Percentiles rank a stretch among this genome's conserved stretches.
phyloP scores from a whole-genome alignment of 805 yeast genomes.

The Danielia oregonensis region DNA sequence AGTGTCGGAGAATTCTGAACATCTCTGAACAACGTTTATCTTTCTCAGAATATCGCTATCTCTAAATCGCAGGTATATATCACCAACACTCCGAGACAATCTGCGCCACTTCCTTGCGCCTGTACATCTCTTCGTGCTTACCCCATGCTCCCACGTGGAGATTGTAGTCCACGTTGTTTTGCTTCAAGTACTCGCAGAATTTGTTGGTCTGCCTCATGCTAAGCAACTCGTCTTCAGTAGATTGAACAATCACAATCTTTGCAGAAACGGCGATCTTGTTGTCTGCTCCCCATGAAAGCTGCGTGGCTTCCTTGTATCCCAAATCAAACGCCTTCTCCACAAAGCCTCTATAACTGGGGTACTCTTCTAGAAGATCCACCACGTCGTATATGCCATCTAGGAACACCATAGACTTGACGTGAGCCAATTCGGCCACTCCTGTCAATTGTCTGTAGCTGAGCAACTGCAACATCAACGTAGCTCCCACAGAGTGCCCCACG shows the following conservation, averaged over 20 bases:
- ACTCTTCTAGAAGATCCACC: constrained; percentile 48
- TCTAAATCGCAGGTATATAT: no score
- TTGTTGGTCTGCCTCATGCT: constrained; percentile 45
- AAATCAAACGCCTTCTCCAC: constrained; percentile 54
- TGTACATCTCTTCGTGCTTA: constrained; percentile 62
- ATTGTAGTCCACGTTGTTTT: constrained; percentile 6
- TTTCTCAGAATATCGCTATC: no score
- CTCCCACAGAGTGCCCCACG: constrained; percentile 83
- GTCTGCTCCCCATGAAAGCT: constrained; percentile 14
- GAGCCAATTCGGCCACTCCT: neutral
- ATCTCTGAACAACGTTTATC: no score
- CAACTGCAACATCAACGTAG: constrained; percentile 59
- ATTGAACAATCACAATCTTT: constrained; percentile 46
- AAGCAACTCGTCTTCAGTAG: constrained; percentile 64
- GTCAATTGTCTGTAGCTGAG: constrained; percentile 23
- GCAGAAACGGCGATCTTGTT: neutral
- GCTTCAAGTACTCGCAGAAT: constrained; percentile 33
- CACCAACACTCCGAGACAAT: constrained; percentile 3
- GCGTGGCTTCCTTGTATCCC: constrained; percentile 23
- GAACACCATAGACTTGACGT: constrained; percentile 17
- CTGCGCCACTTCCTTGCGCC: constrained; percentile 34
- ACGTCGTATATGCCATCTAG: constrained; percentile 73
- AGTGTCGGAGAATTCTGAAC: no score
- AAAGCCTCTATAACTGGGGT: constrained; percentile 55
- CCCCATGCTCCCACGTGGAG: constrained; percentile 44